Evolutionary conservation across 768 basidiomycete species (phyloP).

Genomic region (Serendipita sp.): DNA sequence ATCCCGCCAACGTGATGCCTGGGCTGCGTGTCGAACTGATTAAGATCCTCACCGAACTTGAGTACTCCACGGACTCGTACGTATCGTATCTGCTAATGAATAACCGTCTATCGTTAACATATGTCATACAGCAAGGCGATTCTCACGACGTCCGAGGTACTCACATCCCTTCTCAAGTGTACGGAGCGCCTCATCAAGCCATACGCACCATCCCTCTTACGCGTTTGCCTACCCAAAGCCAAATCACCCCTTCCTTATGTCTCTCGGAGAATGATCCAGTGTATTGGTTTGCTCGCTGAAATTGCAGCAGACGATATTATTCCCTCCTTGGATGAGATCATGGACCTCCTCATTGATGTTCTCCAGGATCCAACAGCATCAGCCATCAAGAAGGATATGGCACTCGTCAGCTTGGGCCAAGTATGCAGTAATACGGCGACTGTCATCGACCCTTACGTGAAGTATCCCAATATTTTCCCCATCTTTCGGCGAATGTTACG

Average conservation of each 20-base stretch:
- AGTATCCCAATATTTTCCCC: slow-evolving; percentile 29
- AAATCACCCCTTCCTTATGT: slow-evolving; percentile 25
- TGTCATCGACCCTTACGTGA: slow-evolving; percentile 30
- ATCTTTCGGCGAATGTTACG: slow-evolving; percentile 28
- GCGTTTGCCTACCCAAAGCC: slow-evolving; percentile 30
- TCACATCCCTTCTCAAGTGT: slow-evolving; percentile 29
- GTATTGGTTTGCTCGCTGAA: slow-evolving; percentile 31
- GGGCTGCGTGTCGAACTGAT: slow-evolving; percentile 31
- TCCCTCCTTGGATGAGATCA: slow-evolving; percentile 25
- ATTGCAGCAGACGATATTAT: slow-evolving; percentile 31
- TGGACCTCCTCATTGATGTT: slow-evolving; percentile 30
- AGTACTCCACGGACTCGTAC: slow-evolving; percentile 29
- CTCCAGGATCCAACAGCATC: slow-evolving; percentile 28
- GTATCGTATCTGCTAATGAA: slow-evolving; percentile 13
- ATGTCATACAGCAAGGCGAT: slow-evolving; percentile 18
- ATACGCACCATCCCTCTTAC: slow-evolving; percentile 31
- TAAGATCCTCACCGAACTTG: slow-evolving; percentile 33
- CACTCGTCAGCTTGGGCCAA: slow-evolving; percentile 30
- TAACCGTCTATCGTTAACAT: slow-evolving; percentile 3
- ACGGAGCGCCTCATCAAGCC: slow-evolving; percentile 30
- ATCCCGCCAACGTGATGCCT: slow-evolving; percentile 37
- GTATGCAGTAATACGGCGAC: slow-evolving; percentile 30
- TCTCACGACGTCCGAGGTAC: slow-evolving; percentile 30
- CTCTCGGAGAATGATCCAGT: slow-evolving; percentile 27
- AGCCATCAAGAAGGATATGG: slow-evolving; percentile 27